Evolutionary conservation across 192 early-diverging fungal species (phyloP).

Genomic region (Piromyces finnis): DNA sequence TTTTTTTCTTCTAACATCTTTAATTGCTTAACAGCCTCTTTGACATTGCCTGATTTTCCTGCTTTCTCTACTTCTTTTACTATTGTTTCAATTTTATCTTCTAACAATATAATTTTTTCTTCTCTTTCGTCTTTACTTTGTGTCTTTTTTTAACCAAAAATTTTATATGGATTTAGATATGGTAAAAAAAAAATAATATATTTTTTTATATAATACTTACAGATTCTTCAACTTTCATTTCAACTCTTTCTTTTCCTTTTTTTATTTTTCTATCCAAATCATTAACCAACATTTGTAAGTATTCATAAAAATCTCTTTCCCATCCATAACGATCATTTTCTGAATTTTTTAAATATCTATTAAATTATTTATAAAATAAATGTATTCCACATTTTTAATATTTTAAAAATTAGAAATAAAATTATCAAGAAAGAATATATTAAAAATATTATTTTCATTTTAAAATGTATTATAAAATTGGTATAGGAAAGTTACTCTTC

Average conservation of each 20-base stretch:
- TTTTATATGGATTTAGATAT: too few species aligned
- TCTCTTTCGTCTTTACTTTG: conserved; percentile 57
- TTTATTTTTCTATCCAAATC: conserved; percentile 57
- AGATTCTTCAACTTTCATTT: conserved; percentile 39
- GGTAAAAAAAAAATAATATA: too few species aligned
- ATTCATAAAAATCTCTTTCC: conserved; percentile 52
- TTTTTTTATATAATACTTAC: conserved; percentile 19
- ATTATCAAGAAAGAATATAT: too few species aligned
- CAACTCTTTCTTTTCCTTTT: conserved; percentile 45
- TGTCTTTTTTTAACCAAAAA: not conserved
- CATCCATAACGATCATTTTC: conserved; percentile 53
- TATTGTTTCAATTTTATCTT: conserved; percentile 56
- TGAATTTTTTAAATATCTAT: conserved; percentile 35
- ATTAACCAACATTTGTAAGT: conserved; percentile 35
- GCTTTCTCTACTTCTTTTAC: conserved; percentile 36
- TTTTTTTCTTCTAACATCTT: conserved; percentile 49
- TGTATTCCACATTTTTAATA: too few species aligned
- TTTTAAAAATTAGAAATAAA: too few species aligned
- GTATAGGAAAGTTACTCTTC: conserved; percentile 19
- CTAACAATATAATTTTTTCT: conserved; percentile 59
- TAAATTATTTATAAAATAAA: too few species aligned
- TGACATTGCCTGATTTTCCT: conserved; percentile 54
- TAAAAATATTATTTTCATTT: not conserved
- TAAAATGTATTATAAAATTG: not conserved
- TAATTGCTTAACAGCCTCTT: conserved; percentile 46